phyloP scores from a whole-genome alignment of 2,329 filamentous ascomycete species.

The Aspergillus transmontanensis region DNA sequence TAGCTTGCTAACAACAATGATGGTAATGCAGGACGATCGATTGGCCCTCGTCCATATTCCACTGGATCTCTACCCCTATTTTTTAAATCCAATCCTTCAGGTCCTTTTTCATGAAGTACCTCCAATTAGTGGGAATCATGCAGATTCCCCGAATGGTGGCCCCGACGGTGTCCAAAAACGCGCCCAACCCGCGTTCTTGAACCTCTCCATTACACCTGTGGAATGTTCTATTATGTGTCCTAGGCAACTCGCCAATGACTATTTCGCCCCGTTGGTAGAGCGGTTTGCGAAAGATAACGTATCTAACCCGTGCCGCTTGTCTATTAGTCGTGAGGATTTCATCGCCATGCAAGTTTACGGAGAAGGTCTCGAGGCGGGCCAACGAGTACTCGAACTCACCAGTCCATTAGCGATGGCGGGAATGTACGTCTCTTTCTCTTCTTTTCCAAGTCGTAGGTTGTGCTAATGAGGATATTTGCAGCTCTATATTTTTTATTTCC shows the following conservation, averaged over 20 bases:
- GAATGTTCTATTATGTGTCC: slow-evolving; percentile 94
- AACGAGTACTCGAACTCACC: slow-evolving; percentile 87
- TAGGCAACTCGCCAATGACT: slow-evolving; percentile 68
- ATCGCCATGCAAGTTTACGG: slow-evolving; percentile 88
- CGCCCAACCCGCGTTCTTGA: slow-evolving; percentile 77
- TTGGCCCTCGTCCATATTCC: slow-evolving; percentile 91
- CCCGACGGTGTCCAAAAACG: slow-evolving; percentile 39
- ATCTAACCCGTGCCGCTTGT: slow-evolving; percentile 56
- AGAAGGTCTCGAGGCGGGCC: slow-evolving; percentile 86
- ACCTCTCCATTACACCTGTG: slow-evolving; percentile 87
- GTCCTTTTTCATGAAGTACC: slow-evolving; percentile 69
- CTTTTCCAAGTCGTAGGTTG: neutral
- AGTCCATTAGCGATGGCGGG: slow-evolving; percentile 87
- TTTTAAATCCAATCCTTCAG: slow-evolving; percentile 84
- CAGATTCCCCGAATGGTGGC: slow-evolving; percentile 38
- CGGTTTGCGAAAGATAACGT: slow-evolving; percentile 55
- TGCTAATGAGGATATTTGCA: slow-evolving; percentile 28
- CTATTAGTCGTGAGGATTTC: slow-evolving; percentile 81
- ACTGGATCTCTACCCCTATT: slow-evolving; percentile 71
- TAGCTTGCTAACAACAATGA: slow-evolving; percentile 20
- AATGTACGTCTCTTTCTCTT: slow-evolving; percentile 57
- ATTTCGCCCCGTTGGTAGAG: slow-evolving; percentile 74
- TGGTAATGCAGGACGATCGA: slow-evolving; percentile 69
- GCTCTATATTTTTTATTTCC: slow-evolving; percentile 96
- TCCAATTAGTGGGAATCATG: slow-evolving; percentile 43